Percentiles rank a stretch among this genome's conserved stretches.
Conservation (phyloP, 1,284 basidiomycete genomes). For the Cryptococcus hybrid region DNA sequence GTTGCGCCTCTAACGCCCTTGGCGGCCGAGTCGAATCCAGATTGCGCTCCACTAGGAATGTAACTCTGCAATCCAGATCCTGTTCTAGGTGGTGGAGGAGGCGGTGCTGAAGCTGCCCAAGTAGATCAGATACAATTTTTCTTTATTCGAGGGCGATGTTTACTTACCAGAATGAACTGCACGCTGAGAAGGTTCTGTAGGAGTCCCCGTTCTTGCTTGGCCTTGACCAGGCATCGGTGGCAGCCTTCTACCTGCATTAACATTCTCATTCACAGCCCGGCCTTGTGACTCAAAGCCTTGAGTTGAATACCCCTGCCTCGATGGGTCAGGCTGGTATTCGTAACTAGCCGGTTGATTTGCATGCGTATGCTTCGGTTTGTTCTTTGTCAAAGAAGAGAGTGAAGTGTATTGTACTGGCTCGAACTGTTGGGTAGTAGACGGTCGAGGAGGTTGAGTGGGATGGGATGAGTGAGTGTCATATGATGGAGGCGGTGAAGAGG, state of each 20-base stretch:
- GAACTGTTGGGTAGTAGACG: not conserved
- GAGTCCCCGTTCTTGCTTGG: conserved; percentile 17
- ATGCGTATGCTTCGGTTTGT: not conserved
- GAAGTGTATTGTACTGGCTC: conserved; percentile 20
- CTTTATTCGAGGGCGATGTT: no score
- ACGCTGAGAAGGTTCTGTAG: conserved; percentile 10
- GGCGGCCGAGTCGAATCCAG: conserved; percentile 9
- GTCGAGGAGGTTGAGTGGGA: conserved; percentile 1
- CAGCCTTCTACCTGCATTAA: conserved; percentile 14
- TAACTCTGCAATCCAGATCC: conserved; percentile 13
- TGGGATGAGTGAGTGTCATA: conserved; percentile 5
- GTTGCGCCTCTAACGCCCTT: not conserved
- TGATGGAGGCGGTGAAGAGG: conserved; percentile 12
- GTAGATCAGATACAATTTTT: no score
- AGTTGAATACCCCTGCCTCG: conserved; percentile 17
- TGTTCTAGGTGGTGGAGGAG: not conserved
- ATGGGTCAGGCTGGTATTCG: conserved; percentile 14
- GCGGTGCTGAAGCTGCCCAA: not conserved
- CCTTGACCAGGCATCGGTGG: conserved; percentile 10
- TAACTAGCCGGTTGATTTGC: not conserved
- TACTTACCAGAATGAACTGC: not conserved
- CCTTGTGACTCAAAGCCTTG: not conserved
- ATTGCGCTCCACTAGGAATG: conserved; percentile 16
- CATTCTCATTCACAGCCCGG: not conserved
- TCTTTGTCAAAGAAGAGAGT: conserved; percentile 15